Evolutionary conservation across 73 alveolate species (phyloP).

Genomic region (Blepharisma stoltei): DNA sequence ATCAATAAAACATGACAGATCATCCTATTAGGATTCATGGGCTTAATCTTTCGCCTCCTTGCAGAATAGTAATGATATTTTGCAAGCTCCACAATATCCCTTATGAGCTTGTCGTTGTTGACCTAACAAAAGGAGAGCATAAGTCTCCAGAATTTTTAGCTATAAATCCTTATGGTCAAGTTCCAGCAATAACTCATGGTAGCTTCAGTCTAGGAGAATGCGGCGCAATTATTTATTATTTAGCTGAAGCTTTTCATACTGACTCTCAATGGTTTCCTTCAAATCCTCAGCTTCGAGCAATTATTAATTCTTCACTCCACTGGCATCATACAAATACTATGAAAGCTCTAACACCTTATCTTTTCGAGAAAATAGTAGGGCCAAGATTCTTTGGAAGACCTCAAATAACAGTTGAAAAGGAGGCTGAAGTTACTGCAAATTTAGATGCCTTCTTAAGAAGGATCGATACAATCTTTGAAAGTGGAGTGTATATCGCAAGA

Average conservation of each 20-base stretch:
- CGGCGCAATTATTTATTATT: conserved; percentile 55
- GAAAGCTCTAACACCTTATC: not conserved
- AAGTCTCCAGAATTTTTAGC: conserved; percentile 32
- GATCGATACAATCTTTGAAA: not conserved
- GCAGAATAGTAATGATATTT: conserved; percentile 47
- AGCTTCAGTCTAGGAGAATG: conserved; percentile 49
- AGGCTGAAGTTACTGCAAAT: not conserved
- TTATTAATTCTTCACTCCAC: conserved; percentile 41
- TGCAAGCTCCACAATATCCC: conserved; percentile 45
- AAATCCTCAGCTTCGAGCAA: conserved; percentile 34
- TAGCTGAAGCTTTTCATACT: conserved; percentile 30
- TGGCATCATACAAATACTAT: conserved; percentile 57
- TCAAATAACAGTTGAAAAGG: not conserved
- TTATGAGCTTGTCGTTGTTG: conserved; percentile 29
- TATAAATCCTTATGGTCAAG: conserved; percentile 43
- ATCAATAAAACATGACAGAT: too few relatives aligned
- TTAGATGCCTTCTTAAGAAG: not conserved
- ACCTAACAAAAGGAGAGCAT: conserved; percentile 43
- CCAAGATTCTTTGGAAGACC: not conserved
- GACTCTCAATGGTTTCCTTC: conserved; percentile 63
- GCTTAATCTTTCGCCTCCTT: conserved; percentile 38
- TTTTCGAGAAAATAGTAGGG: not conserved
- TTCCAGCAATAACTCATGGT: conserved; percentile 53
- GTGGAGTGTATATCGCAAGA: not conserved
- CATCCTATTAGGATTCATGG: too few relatives aligned